Evolutionary conservation across 1,139 yeast species (phyloP).

Genomic region (Magnusiomyces fungicola): DNA sequence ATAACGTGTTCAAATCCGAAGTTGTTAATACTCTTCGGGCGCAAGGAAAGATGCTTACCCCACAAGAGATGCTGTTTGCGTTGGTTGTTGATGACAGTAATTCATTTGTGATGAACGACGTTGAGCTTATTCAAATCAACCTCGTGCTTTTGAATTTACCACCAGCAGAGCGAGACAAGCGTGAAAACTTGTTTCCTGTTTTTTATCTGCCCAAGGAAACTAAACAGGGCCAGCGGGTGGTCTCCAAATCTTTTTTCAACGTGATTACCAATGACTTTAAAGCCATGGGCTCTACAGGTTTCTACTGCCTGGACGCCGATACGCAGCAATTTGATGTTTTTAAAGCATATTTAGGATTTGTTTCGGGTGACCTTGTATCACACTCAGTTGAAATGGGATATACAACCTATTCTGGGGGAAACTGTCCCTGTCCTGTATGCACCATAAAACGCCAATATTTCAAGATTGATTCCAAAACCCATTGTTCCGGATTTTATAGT

Average conservation of each 20-base stretch:
- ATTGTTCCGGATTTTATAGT: background rate
- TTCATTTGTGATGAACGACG: background rate
- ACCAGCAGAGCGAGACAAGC: constrained; percentile 1
- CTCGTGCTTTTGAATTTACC: background rate
- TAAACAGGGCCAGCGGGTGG: background rate
- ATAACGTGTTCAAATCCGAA: background rate
- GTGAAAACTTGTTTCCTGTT: constrained; percentile 2
- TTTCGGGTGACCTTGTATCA: constrained; percentile 2
- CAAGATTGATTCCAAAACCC: background rate
- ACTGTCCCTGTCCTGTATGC: constrained; percentile 1
- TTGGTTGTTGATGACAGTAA: background rate
- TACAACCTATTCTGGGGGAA: background rate
- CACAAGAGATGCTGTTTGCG: background rate
- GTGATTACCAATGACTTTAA: constrained; percentile 1
- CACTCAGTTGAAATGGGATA: constrained; percentile 1
- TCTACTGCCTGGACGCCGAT: background rate
- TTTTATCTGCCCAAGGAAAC: constrained; percentile 1
- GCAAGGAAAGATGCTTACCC: background rate
- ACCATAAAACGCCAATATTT: background rate
- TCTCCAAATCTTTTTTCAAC: background rate
- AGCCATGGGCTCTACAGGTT: background rate
- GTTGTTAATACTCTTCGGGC: background rate
- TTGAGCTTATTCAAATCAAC: constrained; percentile 3
- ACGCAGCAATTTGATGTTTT: background rate
- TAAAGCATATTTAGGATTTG: constrained; percentile 1